A percentile compares a stretch with the other conserved stretches of the same genome.
phyloP scores from a whole-genome alignment of 768 basidiomycete genomes.

The Lactarius tabidus region DNA sequence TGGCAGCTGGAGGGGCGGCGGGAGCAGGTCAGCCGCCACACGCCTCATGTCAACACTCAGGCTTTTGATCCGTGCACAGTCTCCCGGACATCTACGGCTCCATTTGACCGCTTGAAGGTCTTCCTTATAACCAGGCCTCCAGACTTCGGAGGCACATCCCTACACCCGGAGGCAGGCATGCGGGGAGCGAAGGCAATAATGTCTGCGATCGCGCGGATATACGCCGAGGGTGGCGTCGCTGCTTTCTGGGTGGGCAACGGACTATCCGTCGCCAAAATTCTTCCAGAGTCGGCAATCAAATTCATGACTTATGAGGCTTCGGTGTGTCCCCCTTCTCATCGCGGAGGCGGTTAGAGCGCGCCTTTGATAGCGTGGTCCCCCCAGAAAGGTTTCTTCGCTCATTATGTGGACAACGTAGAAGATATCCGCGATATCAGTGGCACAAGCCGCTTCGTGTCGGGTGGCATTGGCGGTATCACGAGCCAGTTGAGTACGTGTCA shows the following conservation, averaged over 20 bases:
- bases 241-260: conserved; percentile 99
- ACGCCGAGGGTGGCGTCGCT: conserved; percentile 81
- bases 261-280: conserved; percentile 91
- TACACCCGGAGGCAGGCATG: conserved; percentile 43
- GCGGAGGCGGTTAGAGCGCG: background rate
- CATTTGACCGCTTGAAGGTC: conserved; percentile 94
- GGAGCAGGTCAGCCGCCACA: conserved; percentile 68
- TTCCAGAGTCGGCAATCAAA: conserved; percentile 98
- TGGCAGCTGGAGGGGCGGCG: conserved; percentile 90
- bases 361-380: conserved; percentile 11
- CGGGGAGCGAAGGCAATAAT: conserved; percentile 60
- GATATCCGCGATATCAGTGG: conserved; percentile 71
- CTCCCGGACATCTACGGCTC: conserved; percentile 93
- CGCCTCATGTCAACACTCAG: background rate
- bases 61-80: conserved; percentile 45
- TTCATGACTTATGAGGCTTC: conserved; percentile 94
- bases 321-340: conserved; percentile 42
- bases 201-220: conserved; percentile 75
- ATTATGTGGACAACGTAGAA: conserved; percentile 86
- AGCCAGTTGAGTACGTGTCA: conserved; percentile 78
- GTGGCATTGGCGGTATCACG: conserved; percentile 92
- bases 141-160: conserved; percentile 56
- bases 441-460: conserved; percentile 87
- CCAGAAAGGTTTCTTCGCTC: conserved; percentile 94
- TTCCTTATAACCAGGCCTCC: conserved; percentile 90